phyloP scores from a whole-genome alignment of 768 basidiomycete species.

The Boletus tomentosulus region DNA sequence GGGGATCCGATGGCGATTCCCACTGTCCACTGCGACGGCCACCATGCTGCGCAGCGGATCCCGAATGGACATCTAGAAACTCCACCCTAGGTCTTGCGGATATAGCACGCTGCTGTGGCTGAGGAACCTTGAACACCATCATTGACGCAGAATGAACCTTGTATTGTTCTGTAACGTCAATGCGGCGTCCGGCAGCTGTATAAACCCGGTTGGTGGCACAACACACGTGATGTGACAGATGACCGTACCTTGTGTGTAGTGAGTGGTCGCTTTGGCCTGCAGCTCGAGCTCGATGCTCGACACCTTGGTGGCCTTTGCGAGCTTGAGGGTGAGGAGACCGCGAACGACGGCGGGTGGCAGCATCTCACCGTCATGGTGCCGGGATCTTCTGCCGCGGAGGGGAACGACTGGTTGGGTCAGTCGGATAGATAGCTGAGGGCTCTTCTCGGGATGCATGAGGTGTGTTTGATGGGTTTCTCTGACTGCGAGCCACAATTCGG shows the following conservation, averaged over 20 bases:
- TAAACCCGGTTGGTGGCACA: neutral
- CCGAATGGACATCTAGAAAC: constrained; percentile 4
- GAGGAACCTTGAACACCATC: constrained; percentile 62
- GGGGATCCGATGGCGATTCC: neutral
- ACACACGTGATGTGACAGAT: neutral
- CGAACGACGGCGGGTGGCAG: constrained; percentile 62
- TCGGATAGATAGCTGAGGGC: constrained; percentile 45
- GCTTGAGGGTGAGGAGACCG: constrained; percentile 58
- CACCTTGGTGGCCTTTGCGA: constrained; percentile 79
- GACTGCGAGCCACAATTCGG: neutral
- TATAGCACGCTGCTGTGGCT: constrained; percentile 14
- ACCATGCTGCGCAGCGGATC: neutral
- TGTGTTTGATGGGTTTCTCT: neutral
- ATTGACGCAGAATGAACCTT: constrained; percentile 65
- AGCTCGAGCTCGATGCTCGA: constrained; percentile 82
- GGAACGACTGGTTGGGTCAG: constrained; percentile 75
- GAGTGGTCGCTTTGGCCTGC: constrained; percentile 62
- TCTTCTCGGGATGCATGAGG: constrained; percentile 30
- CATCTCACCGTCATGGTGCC: constrained; percentile 25
- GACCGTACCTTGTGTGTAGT: constrained; percentile 81
- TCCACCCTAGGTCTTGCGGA: constrained; percentile 17
- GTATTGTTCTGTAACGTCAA: constrained; percentile 78
- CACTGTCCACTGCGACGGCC: neutral
- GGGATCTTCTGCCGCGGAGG: constrained; percentile 39
- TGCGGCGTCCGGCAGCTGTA: constrained; percentile 61